These are phyloP conservation scores for Teratosphaeria zuluensis DNA, from an alignment of 2,329 filamentous ascomycete genomes.

Conservation along the genomic window DNA sequence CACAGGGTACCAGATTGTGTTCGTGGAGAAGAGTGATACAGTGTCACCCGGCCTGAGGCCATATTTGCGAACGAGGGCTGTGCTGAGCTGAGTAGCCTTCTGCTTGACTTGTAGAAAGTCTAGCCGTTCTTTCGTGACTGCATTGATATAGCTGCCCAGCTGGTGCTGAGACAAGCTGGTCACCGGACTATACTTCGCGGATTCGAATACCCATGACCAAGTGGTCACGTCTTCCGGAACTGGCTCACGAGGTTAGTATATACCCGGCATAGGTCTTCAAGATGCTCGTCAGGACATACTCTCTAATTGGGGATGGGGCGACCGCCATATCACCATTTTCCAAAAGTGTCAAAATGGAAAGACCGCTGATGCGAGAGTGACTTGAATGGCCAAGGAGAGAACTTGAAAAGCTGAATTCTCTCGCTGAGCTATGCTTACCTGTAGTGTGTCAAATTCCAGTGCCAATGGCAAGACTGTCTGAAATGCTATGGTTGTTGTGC, in stretches of 20 bases:
- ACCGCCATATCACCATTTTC: conserved; percentile 18
- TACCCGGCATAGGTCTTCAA: neutral
- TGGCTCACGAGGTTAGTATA: conserved; percentile 16
- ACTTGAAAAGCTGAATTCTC: neutral
- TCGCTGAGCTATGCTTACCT: neutral
- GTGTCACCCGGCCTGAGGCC: conserved; percentile 45
- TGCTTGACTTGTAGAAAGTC: conserved; percentile 47
- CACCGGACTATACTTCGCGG: conserved; percentile 39
- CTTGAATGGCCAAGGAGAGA: neutral
- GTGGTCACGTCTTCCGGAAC: conserved; percentile 45
- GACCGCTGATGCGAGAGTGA: neutral
- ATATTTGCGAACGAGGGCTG: conserved; percentile 46
- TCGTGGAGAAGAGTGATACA: conserved; percentile 50
- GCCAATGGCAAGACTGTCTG: neutral
- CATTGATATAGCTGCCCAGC: conserved; percentile 47
- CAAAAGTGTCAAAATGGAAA: neutral
- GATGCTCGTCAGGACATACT: conserved; percentile 20
- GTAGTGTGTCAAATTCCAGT: neutral
- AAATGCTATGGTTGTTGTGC: neutral
- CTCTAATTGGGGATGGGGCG: conserved; percentile 34
- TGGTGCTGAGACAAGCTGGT: conserved; percentile 22
- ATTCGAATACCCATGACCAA: conserved; percentile 54
- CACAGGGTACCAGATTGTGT: conserved; percentile 58
- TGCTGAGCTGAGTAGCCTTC: conserved; percentile 48
- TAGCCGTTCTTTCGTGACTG: conserved; percentile 46